Base-by-base conservation (phyloP, 495 filamentous ascomycete genomes). In the Venustampulla echinocandica region DNA sequence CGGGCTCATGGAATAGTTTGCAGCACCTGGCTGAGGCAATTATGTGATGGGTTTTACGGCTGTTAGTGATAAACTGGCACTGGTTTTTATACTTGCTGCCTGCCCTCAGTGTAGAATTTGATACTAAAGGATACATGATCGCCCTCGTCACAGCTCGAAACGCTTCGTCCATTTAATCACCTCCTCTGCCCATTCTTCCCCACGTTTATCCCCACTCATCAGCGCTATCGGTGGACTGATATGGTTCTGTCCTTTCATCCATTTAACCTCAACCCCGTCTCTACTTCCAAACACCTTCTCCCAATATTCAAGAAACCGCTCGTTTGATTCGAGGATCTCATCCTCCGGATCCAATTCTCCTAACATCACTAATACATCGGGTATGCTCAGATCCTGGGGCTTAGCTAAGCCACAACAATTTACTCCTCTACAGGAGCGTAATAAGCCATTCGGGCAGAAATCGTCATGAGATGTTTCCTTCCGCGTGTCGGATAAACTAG, bases 221-320 rank as follows among this genome's bases (percentile, higher is more conserved):
- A 70, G 42, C 2, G 52, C 55, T n/a, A 56, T 36, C 17, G 61
- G 63, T 15, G 68, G 68, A 46, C 62, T 67, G 14, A 70, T 64
- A 49, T 70, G 68, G 44, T 71, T 71, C 44, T 71, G 66, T 0
- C 67, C 66, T 15, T 61, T 49, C 11, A 69, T 53, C 34, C 52
- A 44, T 23, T 59, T 49, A 14, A 53, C 57, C 21, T 55, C 56
- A 19, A 64, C 46, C 30, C 62, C 63, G 1, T 42, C 54, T n/a
- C n/a, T n/a, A n/a, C n/a, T n/a, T 32, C 35, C 39, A 56, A 62
- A 66, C 47, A 44, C 56, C 41, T 60, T 45, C 46, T 55, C 57
- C 35, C 66, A 68, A 21, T 60, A 41, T 24, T 55, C 43, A 0
- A 57, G 50, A 20, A 58, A 55, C 15, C 53, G 45, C 13, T 41